A percentile compares a stretch with the other conserved stretches of the same genome.
These are phyloP conservation scores for Leptodontidium sp. DNA, from an alignment of 2,329 filamentous ascomycete genomes.

Conservation along the genomic window DNA sequence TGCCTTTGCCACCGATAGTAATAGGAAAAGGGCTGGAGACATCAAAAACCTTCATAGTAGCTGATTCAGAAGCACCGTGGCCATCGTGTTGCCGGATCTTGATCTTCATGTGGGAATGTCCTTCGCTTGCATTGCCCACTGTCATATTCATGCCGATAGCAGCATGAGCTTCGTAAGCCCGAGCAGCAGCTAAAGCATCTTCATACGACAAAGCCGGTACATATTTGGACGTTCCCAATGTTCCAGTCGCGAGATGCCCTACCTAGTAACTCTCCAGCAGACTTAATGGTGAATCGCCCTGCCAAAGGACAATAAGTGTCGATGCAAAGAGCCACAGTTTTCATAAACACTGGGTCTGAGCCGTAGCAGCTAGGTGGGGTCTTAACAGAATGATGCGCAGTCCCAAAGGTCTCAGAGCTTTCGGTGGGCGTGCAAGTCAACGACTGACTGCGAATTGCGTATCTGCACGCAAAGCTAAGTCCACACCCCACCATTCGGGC, in stretches of 20 bases:
- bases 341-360: not conserved
- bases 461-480: constrained; percentile 2
- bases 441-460: not conserved
- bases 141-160: not conserved
- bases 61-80: not conserved
- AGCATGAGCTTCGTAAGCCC: not conserved
- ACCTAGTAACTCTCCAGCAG: constrained; percentile 11
- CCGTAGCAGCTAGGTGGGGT: constrained; percentile 8
- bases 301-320: constrained; percentile 4
- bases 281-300: not conserved
- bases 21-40: not conserved
- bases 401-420: not conserved
- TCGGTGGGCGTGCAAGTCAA: not conserved
- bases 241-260: not conserved
- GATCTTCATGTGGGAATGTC: constrained; percentile 3
- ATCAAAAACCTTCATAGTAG: not conserved
- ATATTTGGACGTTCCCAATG: constrained; percentile 1
- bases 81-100: not conserved
- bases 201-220: constrained; percentile 9
- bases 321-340: constrained; percentile 7
- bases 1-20: not conserved
- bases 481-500: no score
- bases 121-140: not conserved
- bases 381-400: not conserved
- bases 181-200: not conserved